Percentiles rank a stretch among this genome's conserved stretches.
phyloP scores from a whole-genome alignment of 768 basidiomycete genomes.

The Cantharellus cinnabarinus region DNA sequence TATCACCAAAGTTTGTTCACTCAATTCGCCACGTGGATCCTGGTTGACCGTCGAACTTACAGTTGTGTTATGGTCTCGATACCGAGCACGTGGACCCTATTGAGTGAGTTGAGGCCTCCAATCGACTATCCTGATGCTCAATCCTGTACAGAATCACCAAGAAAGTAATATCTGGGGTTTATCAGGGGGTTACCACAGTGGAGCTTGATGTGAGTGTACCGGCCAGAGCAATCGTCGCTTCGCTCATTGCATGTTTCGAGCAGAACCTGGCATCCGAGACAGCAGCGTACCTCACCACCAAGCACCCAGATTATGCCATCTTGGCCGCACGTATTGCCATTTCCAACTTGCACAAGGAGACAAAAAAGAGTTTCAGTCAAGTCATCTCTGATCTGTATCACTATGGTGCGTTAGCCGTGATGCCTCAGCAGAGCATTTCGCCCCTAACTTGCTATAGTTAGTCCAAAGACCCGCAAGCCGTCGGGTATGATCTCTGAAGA shows the following conservation, averaged over 20 bases:
- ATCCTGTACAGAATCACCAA: conserved; percentile 45
- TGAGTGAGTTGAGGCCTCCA: conserved; percentile 33
- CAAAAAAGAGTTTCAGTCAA: conserved; percentile 87
- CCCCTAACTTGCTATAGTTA: conserved; percentile 29
- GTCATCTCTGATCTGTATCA: conserved; percentile 81
- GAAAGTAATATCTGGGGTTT: conserved; percentile 85
- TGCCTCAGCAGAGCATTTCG: not conserved
- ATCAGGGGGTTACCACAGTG: conserved; percentile 88
- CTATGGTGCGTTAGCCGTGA: conserved; percentile 39
- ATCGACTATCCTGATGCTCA: not conserved
- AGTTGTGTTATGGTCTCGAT: conserved; percentile 89
- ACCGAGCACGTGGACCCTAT: conserved; percentile 81
- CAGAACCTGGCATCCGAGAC: conserved; percentile 95
- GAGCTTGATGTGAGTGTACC: conserved; percentile 68
- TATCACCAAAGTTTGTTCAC: conserved; percentile 34
- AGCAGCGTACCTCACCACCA: conserved; percentile 90
- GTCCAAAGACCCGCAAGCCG: conserved; percentile 78
- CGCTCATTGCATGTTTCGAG: not conserved
- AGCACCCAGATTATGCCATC: conserved; percentile 93
- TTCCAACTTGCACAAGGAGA: conserved; percentile 97
- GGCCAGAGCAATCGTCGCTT: not conserved
- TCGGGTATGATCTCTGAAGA: conserved; percentile 85
- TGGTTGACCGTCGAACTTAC: not conserved
- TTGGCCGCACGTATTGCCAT: conserved; percentile 97
- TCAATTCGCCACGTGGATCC: not conserved